Evolutionary conservation across 2,329 filamentous ascomycete genomes (phyloP).

Genomic region (Tolypocladium tropicale): DNA sequence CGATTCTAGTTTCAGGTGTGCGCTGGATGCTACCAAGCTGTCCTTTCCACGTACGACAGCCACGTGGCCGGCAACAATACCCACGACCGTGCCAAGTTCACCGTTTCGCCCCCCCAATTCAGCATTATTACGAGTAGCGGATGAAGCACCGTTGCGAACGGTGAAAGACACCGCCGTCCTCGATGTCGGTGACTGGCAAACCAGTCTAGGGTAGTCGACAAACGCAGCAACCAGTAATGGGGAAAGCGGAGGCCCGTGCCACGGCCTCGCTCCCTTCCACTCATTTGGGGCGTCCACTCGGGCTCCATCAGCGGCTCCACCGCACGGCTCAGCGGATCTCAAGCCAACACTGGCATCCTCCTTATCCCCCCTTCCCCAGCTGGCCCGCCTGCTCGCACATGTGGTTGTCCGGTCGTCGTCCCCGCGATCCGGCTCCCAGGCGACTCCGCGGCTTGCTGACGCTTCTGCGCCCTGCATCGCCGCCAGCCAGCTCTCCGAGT

Average conservation of each 20-base stretch:
- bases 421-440: background rate
- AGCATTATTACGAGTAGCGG: no score
- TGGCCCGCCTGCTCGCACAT: background rate
- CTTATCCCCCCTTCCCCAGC: background rate
- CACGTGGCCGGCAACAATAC: no score
- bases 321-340: background rate
- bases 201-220: background rate
- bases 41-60: no score
- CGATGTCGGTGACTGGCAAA: no score
- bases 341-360: background rate
- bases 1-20: no score
- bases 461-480: background rate
- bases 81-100: no score
- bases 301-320: background rate
- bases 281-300: background rate
- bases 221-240: background rate
- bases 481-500: background rate
- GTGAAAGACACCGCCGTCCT: no score
- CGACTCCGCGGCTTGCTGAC: background rate
- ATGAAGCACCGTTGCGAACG: no score
- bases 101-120: no score
- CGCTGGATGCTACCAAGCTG: no score
- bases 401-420: background rate
- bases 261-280: background rate
- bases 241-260: background rate